Percentiles rank a stretch among this genome's conserved stretches.
phyloP scores from a whole-genome alignment of 805 yeast genomes.

The Metschnikowia colocasiae region DNA sequence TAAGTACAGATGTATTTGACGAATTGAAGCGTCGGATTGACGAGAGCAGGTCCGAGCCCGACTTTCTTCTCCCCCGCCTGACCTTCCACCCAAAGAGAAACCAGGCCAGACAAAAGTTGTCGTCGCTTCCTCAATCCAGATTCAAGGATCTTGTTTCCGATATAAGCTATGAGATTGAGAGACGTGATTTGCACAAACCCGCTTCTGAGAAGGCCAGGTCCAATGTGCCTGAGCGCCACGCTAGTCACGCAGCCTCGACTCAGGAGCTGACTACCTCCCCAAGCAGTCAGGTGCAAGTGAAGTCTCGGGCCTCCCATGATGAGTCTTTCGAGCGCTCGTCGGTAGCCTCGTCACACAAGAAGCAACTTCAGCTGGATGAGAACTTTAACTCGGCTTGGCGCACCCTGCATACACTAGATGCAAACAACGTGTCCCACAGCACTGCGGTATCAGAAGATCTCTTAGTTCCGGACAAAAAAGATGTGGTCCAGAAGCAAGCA shows the following conservation, averaged over 20 bases:
- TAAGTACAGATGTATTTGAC: constrained; percentile 92
- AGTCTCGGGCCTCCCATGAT: neutral
- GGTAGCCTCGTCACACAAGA: neutral
- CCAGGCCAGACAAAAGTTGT: constrained; percentile 89
- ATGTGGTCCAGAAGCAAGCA: constrained; percentile 18
- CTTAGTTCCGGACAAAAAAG: constrained; percentile 14
- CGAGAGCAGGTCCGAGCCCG: constrained; percentile 56
- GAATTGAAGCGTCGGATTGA: constrained; percentile 78
- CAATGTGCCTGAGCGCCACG: neutral
- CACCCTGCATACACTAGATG: constrained; percentile 1
- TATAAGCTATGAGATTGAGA: constrained; percentile 78
- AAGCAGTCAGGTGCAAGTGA: neutral
- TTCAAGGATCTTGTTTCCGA: constrained; percentile 91
- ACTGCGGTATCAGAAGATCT: constrained; percentile 12
- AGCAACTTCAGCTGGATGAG: neutral
- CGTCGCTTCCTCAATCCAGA: constrained; percentile 74
- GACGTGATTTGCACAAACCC: constrained; percentile 55
- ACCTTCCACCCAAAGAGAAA: constrained; percentile 90
- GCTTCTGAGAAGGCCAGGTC: neutral
- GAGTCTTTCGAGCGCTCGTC: neutral
- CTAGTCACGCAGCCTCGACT: neutral
- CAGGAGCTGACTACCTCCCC: neutral
- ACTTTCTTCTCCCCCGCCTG: constrained; percentile 62
- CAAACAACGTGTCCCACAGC: constrained; percentile 4
- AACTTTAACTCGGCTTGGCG: neutral